Conservation (phyloP, 2,329 filamentous ascomycete species). For the Penicillium sp. region DNA sequence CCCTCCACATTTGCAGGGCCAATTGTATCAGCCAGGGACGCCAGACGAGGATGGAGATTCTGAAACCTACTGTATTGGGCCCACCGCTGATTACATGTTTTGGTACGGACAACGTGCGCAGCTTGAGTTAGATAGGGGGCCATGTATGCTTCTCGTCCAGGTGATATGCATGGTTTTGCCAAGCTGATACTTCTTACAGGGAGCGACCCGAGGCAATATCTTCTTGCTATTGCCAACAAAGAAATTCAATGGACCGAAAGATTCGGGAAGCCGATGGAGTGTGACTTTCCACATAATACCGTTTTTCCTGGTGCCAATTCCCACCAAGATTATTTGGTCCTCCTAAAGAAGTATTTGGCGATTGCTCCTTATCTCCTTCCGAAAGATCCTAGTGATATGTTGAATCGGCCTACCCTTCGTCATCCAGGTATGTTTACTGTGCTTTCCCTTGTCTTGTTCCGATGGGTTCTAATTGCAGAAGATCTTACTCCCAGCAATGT, state of each 20-base stretch:
- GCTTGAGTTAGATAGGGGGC: slow-evolving; percentile 19
- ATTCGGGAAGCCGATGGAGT: slow-evolving; percentile 18
- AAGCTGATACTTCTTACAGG: slow-evolving; percentile 9
- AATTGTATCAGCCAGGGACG: slow-evolving; percentile 12
- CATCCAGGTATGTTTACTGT: slow-evolving; percentile 19
- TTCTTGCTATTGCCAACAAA: slow-evolving; percentile 15
- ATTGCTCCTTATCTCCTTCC: slow-evolving; percentile 22
- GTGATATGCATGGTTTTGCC: not conserved
- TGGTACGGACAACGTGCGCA: slow-evolving; percentile 21
- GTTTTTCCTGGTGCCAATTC: slow-evolving; percentile 17
- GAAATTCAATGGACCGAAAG: slow-evolving; percentile 9
- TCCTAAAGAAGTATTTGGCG: slow-evolving; percentile 22
- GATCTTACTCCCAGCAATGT: slow-evolving; percentile 24
- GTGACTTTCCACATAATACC: slow-evolving; percentile 21
- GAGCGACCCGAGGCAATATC: slow-evolving; percentile 16
- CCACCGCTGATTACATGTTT: slow-evolving; percentile 26
- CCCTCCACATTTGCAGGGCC: slow-evolving; percentile 7
- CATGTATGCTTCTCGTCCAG: slow-evolving; percentile 17
- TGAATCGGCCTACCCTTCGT: slow-evolving; percentile 18
- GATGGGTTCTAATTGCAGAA: no score
- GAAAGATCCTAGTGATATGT: slow-evolving; percentile 1
- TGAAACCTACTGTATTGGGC: slow-evolving; percentile 20
- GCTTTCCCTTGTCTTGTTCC: no score
- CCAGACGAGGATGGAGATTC: slow-evolving; percentile 12
- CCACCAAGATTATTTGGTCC: slow-evolving; percentile 13